These are phyloP conservation scores for Microglena sp. DNA, from an alignment of 139 green algal species.

Conservation along the genomic window DNA sequence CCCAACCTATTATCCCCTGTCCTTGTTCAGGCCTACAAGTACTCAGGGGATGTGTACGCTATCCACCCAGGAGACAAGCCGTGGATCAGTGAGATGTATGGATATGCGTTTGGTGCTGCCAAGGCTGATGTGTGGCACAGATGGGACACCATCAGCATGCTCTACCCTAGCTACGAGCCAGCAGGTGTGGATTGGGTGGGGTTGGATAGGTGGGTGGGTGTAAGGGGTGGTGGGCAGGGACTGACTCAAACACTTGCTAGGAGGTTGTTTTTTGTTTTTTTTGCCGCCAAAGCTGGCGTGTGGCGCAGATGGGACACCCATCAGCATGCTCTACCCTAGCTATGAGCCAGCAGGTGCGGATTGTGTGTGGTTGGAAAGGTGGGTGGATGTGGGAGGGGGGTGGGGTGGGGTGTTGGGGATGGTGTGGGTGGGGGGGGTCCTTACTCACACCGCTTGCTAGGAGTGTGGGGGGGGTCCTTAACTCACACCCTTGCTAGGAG, in stretches of 20 bases:
- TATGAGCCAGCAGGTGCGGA: neutral
- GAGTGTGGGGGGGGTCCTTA: no score
- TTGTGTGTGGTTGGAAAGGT: neutral
- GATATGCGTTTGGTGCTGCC: slow-evolving; percentile 66
- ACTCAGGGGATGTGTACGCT: slow-evolving; percentile 49
- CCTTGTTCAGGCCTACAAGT: slow-evolving; percentile 35
- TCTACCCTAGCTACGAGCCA: slow-evolving; percentile 71
- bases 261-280: neutral
- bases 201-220: no score
- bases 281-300: neutral
- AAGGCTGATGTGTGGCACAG: slow-evolving; percentile 71
- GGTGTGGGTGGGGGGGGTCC: no score
- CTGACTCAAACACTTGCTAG: neutral
- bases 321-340: neutral
- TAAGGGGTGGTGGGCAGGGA: no score
- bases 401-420: no score
- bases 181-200: slow-evolving; percentile 8
- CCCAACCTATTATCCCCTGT: no score
- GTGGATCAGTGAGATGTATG: slow-evolving; percentile 85
- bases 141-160: slow-evolving; percentile 54
- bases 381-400: no score
- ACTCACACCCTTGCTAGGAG: no score
- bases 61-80: slow-evolving; percentile 56
- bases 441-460: no score
- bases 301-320: neutral